Conservation (phyloP, 164 flowering plant genomes). For the Litsea cubeba region DNA sequence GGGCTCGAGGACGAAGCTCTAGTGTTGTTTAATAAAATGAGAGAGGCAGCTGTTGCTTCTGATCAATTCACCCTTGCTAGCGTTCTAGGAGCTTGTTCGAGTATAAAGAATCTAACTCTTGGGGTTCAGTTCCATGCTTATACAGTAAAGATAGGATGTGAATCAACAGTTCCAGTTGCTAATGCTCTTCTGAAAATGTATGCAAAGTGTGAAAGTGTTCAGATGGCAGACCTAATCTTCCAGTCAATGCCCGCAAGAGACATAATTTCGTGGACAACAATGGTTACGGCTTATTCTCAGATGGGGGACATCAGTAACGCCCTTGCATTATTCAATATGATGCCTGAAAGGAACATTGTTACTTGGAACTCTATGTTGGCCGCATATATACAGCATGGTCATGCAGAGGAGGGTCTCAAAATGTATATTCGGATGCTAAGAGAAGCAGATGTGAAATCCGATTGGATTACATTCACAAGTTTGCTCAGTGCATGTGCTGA, state of each 20-base stretch:
- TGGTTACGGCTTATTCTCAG: slow-evolving; percentile 33
- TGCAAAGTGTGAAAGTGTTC: slow-evolving; percentile 24
- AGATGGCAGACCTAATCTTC: slow-evolving; percentile 28
- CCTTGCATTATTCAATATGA: slow-evolving; percentile 29
- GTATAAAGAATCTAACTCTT: slow-evolving; percentile 21
- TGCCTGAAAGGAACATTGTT: slow-evolving; percentile 37
- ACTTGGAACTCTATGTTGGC: slow-evolving; percentile 50
- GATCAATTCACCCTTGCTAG: slow-evolving; percentile 51
- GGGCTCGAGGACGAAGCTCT: slow-evolving; percentile 44
- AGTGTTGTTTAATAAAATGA: slow-evolving; percentile 38
- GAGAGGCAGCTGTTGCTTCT: slow-evolving; percentile 22
- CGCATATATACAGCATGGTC: slow-evolving; percentile 36
- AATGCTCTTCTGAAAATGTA: slow-evolving; percentile 46
- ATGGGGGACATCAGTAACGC: slow-evolving; percentile 30
- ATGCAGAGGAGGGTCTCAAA: slow-evolving; percentile 39
- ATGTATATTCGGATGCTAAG: slow-evolving; percentile 30
- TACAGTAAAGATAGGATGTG: slow-evolving; percentile 34
- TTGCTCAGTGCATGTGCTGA: slow-evolving; percentile 40
- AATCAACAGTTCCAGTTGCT: slow-evolving; percentile 29
- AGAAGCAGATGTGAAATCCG: slow-evolving; percentile 24
- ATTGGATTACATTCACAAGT: slow-evolving; percentile 40
- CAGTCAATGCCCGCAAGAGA: slow-evolving; percentile 31
- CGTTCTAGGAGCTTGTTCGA: slow-evolving; percentile 40
- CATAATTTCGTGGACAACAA: slow-evolving; percentile 40
- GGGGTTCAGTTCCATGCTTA: slow-evolving; percentile 40